Base-by-base conservation (phyloP, 257 asterid species). In the Solanum etuberosum region DNA sequence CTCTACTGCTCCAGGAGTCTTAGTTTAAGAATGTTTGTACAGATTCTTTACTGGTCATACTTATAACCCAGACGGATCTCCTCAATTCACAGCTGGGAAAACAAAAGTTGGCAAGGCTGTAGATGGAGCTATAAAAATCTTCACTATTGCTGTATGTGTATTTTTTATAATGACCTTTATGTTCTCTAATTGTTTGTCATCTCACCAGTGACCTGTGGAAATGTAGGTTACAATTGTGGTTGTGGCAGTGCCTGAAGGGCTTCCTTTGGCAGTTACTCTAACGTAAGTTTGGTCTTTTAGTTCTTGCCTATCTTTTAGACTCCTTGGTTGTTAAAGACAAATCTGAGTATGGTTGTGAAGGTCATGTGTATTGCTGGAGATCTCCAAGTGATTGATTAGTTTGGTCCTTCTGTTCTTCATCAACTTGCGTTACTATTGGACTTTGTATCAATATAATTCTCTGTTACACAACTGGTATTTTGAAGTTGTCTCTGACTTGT, bases 221-320 rank as follows among this genome's bases (percentile, higher is more conserved):
- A 54, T 90, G 87, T 87, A 97, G 99, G 99, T 97, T 85, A 94
- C 98, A 77, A 95, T 95, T 90, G 98, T 97, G 37, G 98, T 97
- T 73, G 99, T 95, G 88, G 99, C 99, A 48, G 98, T 95, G 87
- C 99, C 99, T 25, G 98, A 97, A 91, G 99, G 98, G 76, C 98
- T 97, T 90, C 98, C 98, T 72, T 91, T 97, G 92, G 99, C 98
- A 89, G 99, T 97, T 71, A 97, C 99, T 84, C 87, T 97, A 87
- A 97, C 98, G 99, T 97, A 90, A 93, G 98, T 89, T 21, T 83
- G 68, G 68, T 48, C 68, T 65, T 48, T 48, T 70, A 48, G 68
- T 81, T 81, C 40, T 78, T 78, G 84, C 84, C 59, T 29, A 63
- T 27, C 68, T 81, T 27, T 81, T 46, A 81, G 68, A 81, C 15